phyloP scores from a whole-genome alignment of 176 grass and related monocot genomes.

The Paspalum notatum region DNA sequence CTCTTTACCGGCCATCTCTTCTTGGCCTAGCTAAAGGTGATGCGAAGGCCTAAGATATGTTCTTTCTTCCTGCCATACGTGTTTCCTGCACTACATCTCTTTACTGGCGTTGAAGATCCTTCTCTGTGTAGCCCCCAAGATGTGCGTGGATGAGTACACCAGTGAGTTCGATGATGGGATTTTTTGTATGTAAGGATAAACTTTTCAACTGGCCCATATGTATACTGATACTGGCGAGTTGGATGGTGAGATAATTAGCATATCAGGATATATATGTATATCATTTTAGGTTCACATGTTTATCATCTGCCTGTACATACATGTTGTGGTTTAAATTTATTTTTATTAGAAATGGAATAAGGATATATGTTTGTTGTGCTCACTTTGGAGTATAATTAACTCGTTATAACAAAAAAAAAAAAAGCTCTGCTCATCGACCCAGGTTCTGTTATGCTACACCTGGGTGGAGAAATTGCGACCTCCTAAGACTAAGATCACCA shows the following conservation, averaged over 20 bases:
- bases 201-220: background rate
- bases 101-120: background rate
- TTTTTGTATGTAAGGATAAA: background rate
- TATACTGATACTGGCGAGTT: too few species aligned
- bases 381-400: background rate
- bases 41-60: conserved; percentile 30
- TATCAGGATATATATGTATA: too few species aligned
- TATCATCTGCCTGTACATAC: conserved; percentile 28
- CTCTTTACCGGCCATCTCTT: conserved; percentile 77
- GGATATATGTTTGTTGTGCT: background rate
- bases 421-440: background rate
- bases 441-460: background rate
- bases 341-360: conserved; percentile 15
- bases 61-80: background rate
- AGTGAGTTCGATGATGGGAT: background rate
- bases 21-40: conserved; percentile 55
- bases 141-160: conserved; percentile 22
- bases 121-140: background rate
- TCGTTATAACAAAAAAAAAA: background rate
- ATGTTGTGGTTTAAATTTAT: conserved; percentile 25
- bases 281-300: too few species aligned
- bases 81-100: conserved; percentile 17
- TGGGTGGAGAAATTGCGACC: too few species aligned
- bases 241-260: too few species aligned
- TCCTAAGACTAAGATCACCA: too few species aligned